Evolutionary conservation across 768 basidiomycete genomes (phyloP).

Genomic region (Pisolithus microcarpus): DNA sequence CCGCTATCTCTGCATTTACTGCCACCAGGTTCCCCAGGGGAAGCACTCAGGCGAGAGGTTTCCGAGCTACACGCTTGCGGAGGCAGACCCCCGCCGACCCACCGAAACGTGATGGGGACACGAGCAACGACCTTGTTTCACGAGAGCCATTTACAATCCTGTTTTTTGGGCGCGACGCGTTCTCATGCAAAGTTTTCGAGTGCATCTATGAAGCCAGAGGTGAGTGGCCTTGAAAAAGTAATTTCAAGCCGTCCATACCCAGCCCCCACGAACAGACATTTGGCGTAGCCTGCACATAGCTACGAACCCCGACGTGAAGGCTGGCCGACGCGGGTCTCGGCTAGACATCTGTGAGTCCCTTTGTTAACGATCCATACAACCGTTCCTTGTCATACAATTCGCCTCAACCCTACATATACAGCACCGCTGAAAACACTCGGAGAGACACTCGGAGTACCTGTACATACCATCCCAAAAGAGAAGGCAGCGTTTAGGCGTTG

Average conservation of each 20-base stretch:
- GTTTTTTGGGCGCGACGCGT: constrained; percentile 85
- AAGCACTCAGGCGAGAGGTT: too few species aligned
- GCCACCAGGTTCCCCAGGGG: too few species aligned
- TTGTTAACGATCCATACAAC: neutral
- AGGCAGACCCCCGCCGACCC: too few species aligned
- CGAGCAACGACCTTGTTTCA: neutral
- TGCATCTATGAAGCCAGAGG: constrained; percentile 59
- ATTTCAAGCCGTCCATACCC: neutral
- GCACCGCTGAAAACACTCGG: constrained; percentile 67
- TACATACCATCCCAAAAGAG: constrained; percentile 53
- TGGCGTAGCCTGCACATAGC: constrained; percentile 65
- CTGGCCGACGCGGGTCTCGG: constrained; percentile 54
- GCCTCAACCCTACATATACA: constrained; percentile 21
- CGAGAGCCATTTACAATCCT: constrained; percentile 59
- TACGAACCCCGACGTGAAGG: constrained; percentile 61
- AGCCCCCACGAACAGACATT: constrained; percentile 48
- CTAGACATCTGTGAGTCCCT: constrained; percentile 44
- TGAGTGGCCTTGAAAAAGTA: constrained; percentile 21
- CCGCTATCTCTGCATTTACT: too few species aligned
- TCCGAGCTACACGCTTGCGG: too few species aligned
- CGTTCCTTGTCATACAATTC: neutral
- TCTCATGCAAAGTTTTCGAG: constrained; percentile 69
- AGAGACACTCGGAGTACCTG: constrained; percentile 43
- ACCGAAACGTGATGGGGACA: neutral
- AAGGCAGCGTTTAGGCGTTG: constrained; percentile 58